These are phyloP conservation scores for Ophiocordyceps camponoti-saundersi DNA, from an alignment of 2,329 filamentous ascomycete species.

Conservation along the genomic window DNA sequence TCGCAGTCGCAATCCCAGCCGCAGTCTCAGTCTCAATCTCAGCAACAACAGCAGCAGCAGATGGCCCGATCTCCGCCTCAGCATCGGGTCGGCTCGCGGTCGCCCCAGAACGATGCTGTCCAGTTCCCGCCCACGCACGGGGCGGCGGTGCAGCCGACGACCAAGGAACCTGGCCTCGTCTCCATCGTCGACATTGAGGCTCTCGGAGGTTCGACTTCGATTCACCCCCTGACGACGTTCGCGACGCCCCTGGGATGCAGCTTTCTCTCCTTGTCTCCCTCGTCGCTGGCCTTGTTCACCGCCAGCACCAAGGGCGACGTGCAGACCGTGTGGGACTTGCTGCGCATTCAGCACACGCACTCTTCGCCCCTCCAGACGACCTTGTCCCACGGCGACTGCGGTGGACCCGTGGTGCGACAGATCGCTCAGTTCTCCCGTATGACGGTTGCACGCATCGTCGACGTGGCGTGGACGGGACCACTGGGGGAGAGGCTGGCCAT, in stretches of 20 bases:
- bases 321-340: constrained; percentile 66
- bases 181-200: constrained; percentile 56
- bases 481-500: constrained; percentile 72
- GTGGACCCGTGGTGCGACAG: constrained; percentile 54
- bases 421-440: constrained; percentile 79
- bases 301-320: constrained; percentile 73
- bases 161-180: constrained; percentile 55
- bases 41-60: constrained; percentile 26
- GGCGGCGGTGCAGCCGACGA: constrained; percentile 34
- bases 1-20: constrained; percentile 18
- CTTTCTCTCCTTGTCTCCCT: constrained; percentile 62
- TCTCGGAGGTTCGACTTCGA: constrained; percentile 32
- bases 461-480: constrained; percentile 73
- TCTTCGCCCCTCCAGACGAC: constrained; percentile 39
- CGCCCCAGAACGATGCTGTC: constrained; percentile 26
- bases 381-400: constrained; percentile 22
- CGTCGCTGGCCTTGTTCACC: constrained; percentile 57
- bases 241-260: constrained; percentile 58
- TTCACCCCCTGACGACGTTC: constrained; percentile 55
- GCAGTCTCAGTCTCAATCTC: constrained; percentile 16
- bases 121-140: constrained; percentile 67
- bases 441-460: constrained; percentile 80
- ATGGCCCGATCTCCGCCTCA: constrained; percentile 27
- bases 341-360: constrained; percentile 46
- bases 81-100: constrained; percentile 27